phyloP scores from a whole-genome alignment of 805 yeast genomes.

The Torulaspora gathmanii region DNA sequence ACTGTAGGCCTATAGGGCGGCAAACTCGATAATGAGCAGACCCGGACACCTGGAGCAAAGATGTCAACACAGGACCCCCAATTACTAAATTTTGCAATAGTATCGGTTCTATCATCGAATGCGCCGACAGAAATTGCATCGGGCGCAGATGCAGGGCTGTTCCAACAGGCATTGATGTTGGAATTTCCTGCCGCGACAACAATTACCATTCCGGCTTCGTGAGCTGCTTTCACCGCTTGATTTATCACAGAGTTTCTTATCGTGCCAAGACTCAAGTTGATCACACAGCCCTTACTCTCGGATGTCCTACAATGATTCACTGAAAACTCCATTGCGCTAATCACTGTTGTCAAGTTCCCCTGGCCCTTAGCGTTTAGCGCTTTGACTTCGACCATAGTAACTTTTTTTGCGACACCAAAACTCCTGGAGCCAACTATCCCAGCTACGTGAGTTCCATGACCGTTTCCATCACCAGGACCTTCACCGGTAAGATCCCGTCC shows the following conservation, averaged over 20 bases:
- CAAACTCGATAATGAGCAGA: slow-evolving; percentile 49
- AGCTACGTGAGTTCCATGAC: slow-evolving; percentile 94
- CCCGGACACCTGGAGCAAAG: slow-evolving; percentile 74
- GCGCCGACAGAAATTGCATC: slow-evolving; percentile 83
- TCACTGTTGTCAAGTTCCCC: slow-evolving; percentile 63
- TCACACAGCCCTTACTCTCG: slow-evolving; percentile 49
- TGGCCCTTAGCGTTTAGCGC: slow-evolving; percentile 64
- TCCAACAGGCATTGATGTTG: slow-evolving; percentile 68
- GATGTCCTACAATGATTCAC: slow-evolving; percentile 49
- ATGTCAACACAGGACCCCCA: slow-evolving; percentile 91
- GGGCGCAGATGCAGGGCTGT: slow-evolving; percentile 81
- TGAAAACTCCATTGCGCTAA: slow-evolving; percentile 63
- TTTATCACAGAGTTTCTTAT: slow-evolving; percentile 60
- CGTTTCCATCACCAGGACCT: slow-evolving; percentile 62
- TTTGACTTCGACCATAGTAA: slow-evolving; percentile 64
- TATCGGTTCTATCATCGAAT: slow-evolving; percentile 66
- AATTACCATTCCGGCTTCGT: slow-evolving; percentile 61
- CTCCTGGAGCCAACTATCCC: slow-evolving; percentile 76
- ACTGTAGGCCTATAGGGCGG: slow-evolving; percentile 19
- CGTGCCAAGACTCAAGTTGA: slow-evolving; percentile 79
- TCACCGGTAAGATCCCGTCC: slow-evolving; percentile 63
- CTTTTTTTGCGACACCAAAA: slow-evolving; percentile 78
- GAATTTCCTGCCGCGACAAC: slow-evolving; percentile 88
- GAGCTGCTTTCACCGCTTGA: slow-evolving; percentile 71
- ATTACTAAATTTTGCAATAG: slow-evolving; percentile 75